These are phyloP conservation scores for Lipomyces anomalus DNA, from an alignment of 805 yeast species.

Conservation along the genomic window DNA sequence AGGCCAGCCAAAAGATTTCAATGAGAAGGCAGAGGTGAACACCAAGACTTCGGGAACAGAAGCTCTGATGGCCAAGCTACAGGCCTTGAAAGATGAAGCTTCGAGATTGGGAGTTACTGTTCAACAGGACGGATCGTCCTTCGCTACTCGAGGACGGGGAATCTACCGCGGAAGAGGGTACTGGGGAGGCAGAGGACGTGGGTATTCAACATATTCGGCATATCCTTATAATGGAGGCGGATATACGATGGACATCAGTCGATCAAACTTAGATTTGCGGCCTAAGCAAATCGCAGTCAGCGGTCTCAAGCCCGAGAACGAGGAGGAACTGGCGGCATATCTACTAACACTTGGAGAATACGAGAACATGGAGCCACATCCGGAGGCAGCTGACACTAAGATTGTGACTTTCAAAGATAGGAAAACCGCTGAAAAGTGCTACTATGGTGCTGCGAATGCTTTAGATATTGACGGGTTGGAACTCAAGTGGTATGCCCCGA, in stretches of 20 bases:
- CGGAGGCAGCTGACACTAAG: conserved; percentile 6
- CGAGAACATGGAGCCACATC: conserved; percentile 23
- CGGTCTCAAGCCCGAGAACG: conserved; percentile 31
- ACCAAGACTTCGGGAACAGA: conserved; percentile 21
- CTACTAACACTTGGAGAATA: conserved; percentile 30
- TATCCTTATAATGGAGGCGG: too few species aligned
- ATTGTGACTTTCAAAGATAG: conserved; percentile 35
- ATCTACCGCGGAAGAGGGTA: conserved; percentile 11
- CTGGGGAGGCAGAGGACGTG: conserved; percentile 24
- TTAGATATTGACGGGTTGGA: neutral
- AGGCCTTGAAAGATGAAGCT: conserved; percentile 34
- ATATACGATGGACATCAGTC: conserved; percentile 24
- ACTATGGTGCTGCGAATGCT: conserved; percentile 9
- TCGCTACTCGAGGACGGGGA: conserved; percentile 24
- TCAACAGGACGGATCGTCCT: conserved; percentile 6
- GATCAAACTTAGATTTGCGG: conserved; percentile 35
- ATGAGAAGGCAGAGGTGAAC: neutral
- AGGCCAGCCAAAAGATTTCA: neutral
- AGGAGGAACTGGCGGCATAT: conserved; percentile 33
- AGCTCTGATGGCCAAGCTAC: conserved; percentile 32
- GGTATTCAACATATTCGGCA: too few species aligned
- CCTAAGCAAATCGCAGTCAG: conserved; percentile 35
- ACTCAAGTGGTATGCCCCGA: neutral
- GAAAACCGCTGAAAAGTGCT: conserved; percentile 36
- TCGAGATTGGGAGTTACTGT: conserved; percentile 29